Percentiles rank a stretch among this genome's conserved stretches.
Conservation (phyloP, 2,329 filamentous ascomycete species). For the Aureobasidium sp. region DNA sequence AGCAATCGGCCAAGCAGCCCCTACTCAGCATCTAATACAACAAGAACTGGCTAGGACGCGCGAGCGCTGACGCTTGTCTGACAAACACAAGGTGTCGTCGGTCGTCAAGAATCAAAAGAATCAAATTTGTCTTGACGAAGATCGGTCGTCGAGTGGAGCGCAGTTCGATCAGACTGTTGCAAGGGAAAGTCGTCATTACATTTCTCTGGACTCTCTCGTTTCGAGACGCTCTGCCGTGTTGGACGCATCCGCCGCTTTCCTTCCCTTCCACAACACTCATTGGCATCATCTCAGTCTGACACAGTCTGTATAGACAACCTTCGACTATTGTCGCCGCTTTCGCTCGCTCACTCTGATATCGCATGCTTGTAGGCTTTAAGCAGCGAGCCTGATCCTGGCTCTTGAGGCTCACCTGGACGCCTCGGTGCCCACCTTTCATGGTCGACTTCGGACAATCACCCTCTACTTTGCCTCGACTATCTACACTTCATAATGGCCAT, state of each 20-base stretch:
- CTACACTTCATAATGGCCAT: slow-evolving; percentile 14
- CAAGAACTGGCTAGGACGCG: not conserved
- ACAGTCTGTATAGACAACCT: not conserved
- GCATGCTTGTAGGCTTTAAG: slow-evolving; percentile 9
- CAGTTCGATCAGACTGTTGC: not conserved
- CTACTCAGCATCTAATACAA: not conserved
- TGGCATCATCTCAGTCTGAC: not conserved
- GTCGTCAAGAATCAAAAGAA: not conserved
- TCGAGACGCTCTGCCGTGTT: slow-evolving; percentile 2
- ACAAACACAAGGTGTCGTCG: not conserved
- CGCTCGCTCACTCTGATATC: not conserved
- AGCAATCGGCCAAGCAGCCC: slow-evolving; percentile 4
- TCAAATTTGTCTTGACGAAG: not conserved
- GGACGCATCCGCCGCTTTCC: not conserved
- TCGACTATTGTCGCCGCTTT: not conserved
- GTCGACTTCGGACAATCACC: not conserved
- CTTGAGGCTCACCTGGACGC: slow-evolving; percentile 12
- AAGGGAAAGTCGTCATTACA: slow-evolving; percentile 7
- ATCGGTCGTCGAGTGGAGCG: not conserved
- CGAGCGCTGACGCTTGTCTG: not conserved
- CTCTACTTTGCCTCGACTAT: not conserved
- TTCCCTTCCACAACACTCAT: not conserved
- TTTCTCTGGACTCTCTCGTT: slow-evolving; percentile 4
- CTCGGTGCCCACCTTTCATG: not conserved
- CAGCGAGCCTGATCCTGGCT: slow-evolving; percentile 14